Base-by-base conservation (phyloP, 371 early-diverging fungal genomes). In the Apophysomyces variabilis region DNA sequence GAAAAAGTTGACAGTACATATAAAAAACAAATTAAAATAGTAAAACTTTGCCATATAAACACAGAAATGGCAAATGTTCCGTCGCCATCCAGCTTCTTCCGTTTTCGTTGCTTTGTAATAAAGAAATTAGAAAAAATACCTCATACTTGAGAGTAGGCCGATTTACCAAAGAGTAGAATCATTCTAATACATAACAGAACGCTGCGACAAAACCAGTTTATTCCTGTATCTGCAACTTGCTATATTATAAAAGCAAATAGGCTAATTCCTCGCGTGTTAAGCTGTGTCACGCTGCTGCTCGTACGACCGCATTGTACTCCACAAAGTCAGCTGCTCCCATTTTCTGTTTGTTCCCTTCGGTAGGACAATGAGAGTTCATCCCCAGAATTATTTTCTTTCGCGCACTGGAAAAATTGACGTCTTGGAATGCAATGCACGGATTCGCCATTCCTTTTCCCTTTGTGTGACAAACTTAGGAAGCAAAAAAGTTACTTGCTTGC, bases 1-100 rank as follows among this genome's bases (percentile, higher is more conserved):
- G 7, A 13, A 45, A 50, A n/a, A 50, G 41, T 50, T 50, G 54
- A 50, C 54, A 50, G 54, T 50, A 50, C 54, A 50, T 50, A 50
- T 21, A 50, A 50, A 50, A 50, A 50, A 50, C 9, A 50, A 50
- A 50, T 50, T 50, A 50, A 50, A 50, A 50, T 50, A 50, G 21
- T 26, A 50, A 50, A 8, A 18, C 21, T 50, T 7, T 9, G 9
- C 54, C 5, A 50, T 50, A 50, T 50, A 50, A 18, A 50, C 54
- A 50, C 54, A 26, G 21, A 50, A 50, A 50, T 21, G 54, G 54
- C 9, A 50, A 50, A 50, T 26, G 54, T 50, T 50, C 54, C 54
- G 54, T 18, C 21, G 21, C 9, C 21, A 18, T 21, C 21, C 21
- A 9, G 16, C 9, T 50, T 50, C 21, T 21, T 26, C n/a, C 21